phyloP scores from a whole-genome alignment of 2,329 filamentous ascomycete species.

The Onygenales sp. region DNA sequence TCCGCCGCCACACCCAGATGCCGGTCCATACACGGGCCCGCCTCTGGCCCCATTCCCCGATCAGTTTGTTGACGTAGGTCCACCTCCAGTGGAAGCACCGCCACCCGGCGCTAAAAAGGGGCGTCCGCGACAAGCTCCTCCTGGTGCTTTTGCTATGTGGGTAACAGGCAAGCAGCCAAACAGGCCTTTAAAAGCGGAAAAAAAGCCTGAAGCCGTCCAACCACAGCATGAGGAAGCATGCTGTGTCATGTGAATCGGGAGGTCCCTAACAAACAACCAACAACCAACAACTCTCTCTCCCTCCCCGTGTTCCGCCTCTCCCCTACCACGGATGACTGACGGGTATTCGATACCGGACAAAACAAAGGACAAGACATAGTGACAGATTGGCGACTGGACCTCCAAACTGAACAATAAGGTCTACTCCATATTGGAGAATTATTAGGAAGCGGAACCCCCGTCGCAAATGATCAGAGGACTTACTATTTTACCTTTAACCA shows the following conservation, averaged over 20 bases:
- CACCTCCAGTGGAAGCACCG: constrained; percentile 4
- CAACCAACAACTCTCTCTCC: neutral
- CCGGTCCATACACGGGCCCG: constrained; percentile 2
- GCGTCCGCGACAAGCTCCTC: constrained; percentile 17
- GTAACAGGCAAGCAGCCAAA: constrained; percentile 26
- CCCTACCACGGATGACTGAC: neutral
- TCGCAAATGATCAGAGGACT: too few relatives aligned
- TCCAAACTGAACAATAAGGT: neutral
- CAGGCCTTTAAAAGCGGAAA: constrained; percentile 37
- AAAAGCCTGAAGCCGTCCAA: constrained; percentile 34
- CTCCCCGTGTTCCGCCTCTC: neutral
- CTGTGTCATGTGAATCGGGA: constrained; percentile 21
- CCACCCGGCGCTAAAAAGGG: constrained; percentile 24
- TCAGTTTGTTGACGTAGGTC: constrained; percentile 6
- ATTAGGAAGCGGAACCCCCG: neutral
- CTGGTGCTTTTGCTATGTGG: constrained; percentile 34
- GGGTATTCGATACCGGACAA: neutral
- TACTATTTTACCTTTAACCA: too few relatives aligned
- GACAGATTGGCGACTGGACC: too few relatives aligned
- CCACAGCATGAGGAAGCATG: constrained; percentile 21
- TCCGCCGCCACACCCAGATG: constrained; percentile 10
- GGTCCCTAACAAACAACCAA: neutral
- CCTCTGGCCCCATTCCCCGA: constrained; percentile 9
- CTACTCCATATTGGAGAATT: neutral
- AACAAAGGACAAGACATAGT: neutral